Percentiles rank a stretch among this genome's conserved stretches.
Conservation (phyloP, 768 basidiomycete genomes). For the Coprinopsis cinerea region DNA sequence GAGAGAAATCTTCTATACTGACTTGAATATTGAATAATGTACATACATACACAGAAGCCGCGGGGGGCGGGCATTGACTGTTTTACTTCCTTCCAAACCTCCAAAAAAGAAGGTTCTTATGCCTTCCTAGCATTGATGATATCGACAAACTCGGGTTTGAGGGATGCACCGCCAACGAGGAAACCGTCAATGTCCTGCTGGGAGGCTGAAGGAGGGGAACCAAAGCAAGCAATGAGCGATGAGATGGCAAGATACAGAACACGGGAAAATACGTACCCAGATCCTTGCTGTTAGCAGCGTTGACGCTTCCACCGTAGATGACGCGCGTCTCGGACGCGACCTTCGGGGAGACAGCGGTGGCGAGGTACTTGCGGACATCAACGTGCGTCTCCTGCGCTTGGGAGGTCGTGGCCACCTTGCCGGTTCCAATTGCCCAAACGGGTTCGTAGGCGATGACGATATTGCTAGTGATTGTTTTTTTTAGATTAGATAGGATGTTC, state of each 20-base stretch:
- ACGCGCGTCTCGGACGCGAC: slow-evolving; percentile 76
- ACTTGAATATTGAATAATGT: too few relatives aligned
- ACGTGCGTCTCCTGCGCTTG: slow-evolving; percentile 93
- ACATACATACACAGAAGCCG: too few relatives aligned
- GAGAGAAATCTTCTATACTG: too few relatives aligned
- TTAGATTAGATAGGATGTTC: neutral
- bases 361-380: slow-evolving; percentile 73
- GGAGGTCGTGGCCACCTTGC: slow-evolving; percentile 86
- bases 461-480: slow-evolving; percentile 40
- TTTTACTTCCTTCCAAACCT: neutral
- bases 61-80: too few relatives aligned
- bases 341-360: slow-evolving; percentile 51
- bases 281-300: slow-evolving; percentile 80
- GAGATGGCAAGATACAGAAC: slow-evolving; percentile 1
- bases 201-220: slow-evolving; percentile 54
- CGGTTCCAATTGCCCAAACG: slow-evolving; percentile 98
- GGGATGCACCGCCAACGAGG: slow-evolving; percentile 95
- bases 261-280: slow-evolving; percentile 51
- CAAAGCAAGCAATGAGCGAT: neutral
- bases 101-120: too few relatives aligned
- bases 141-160: slow-evolving; percentile 94
- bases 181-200: slow-evolving; percentile 92
- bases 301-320: slow-evolving; percentile 96
- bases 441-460: slow-evolving; percentile 96
- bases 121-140: slow-evolving; percentile 70